Evolutionary conservation across 352 stramenopile species (phyloP), one percentile per base, ranked within the genome.

Genomic region (Pythium apleroticum): DNA sequence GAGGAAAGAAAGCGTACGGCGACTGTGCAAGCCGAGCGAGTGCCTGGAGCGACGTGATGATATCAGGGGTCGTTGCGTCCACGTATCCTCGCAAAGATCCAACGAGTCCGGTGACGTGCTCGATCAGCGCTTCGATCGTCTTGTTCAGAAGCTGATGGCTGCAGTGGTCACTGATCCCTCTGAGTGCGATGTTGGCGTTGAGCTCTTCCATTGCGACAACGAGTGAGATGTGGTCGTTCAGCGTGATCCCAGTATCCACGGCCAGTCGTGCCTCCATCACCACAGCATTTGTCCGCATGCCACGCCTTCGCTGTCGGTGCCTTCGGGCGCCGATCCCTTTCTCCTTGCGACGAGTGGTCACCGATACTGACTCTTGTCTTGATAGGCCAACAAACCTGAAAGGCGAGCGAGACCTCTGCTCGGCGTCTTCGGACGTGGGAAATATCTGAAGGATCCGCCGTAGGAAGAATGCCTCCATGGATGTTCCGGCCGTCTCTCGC

Each of bases 401-500:
- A 19, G 41, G 41, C 19, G 52, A 66, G 3, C 30, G 41, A 15
- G 41, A 28, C 12, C n/a, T 9, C 5, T 25, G n/a, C 19, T 14
- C 3, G 6, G 2, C 33, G 15, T 49, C 41, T 49, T 25, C 19
- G 3, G 17, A 20, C 9, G 41, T 14, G 3, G 41, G 41, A 14
- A 64, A 33, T 2, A 57, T 77, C 53, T 83, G 71, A 8, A 82
- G 75, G 17, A 92, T 67, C 20, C 80, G 72, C n/a, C 61, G 63
- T 31, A 92, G 53, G 10, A 90, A 69, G 52, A 90, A 90, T n/a
- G 60, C 74, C 65, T 78, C 75, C 75, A 89, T 82, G 3, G 65
- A 62, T 14, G 30, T 53, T 31, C 66, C 67, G 25, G 71, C 69
- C 0, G 58, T 69, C 28, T 77, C 72, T 15, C 52, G 46, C 11